A percentile compares a stretch with the other conserved stretches of the same genome.
These are phyloP conservation scores for Lasiosphaeria ovina DNA, from an alignment of 495 filamentous ascomycete genomes.

Conservation along the genomic window DNA sequence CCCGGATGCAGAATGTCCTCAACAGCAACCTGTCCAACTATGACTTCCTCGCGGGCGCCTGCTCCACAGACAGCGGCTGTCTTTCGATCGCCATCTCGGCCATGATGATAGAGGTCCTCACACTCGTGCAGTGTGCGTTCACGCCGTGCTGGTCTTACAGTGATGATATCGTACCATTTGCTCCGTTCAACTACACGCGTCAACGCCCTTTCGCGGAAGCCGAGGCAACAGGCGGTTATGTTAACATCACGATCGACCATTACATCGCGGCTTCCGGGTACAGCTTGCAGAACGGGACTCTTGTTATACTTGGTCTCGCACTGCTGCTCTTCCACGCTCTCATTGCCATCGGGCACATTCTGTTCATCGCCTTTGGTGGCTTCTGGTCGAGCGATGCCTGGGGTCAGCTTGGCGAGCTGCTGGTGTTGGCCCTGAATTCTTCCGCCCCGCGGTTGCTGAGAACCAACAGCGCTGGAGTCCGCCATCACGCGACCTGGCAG, in stretches of 20 bases:
- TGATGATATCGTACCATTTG: background rate
- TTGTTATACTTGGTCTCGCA: background rate
- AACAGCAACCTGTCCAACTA: background rate
- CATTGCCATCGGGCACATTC: background rate
- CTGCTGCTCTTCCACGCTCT: background rate
- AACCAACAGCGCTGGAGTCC: background rate
- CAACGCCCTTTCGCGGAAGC: background rate
- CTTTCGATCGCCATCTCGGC: background rate
- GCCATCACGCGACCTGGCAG: background rate
- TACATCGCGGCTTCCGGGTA: background rate
- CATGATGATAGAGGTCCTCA: background rate
- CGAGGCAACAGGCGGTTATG: background rate
- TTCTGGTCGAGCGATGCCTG: constrained; percentile 1
- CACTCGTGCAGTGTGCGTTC: background rate
- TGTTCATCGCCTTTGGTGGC: background rate
- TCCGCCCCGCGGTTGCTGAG: background rate
- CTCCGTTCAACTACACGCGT: background rate
- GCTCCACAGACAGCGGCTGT: background rate
- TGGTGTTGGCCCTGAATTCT: background rate
- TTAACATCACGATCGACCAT: background rate
- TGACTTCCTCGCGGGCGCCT: background rate
- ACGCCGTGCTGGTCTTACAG: background rate
- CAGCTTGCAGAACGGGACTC: background rate
- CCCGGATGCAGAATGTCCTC: background rate
- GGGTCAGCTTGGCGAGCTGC: background rate